Evolutionary conservation across 257 asterid species (phyloP), one percentile per base, ranked within the genome.

Genomic region (Solanum sparsipilum): DNA sequence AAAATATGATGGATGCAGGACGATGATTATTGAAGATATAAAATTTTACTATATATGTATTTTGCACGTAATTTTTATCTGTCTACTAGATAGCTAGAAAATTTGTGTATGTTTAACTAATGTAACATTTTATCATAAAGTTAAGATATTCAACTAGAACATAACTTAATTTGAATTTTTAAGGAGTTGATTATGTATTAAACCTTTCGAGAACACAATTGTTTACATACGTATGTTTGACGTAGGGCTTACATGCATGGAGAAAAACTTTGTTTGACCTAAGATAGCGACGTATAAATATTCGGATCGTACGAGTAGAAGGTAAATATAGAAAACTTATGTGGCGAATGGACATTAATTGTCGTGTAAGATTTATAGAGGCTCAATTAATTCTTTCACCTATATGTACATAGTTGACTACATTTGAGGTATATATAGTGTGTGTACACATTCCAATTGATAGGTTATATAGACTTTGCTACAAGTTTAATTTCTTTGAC

Each of bases 171-270:
- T 21, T 0, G 0, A 58, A 3, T 21, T 1, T 10, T 63, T 63
- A 63, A 63, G 2, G 3, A n/a, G 7, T 63, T 63, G 7, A n/a
- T 63, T 10, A 63, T 63, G 16, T n/a, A 63, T 63, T 63, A 63
- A 63, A 12, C 20, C 73, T 27, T 25, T 25, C 2, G 4, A 67
- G 2, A 81, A 44, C 39, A 10, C 67, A 16, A 81, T 46, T 16
- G n/a, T 81, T 46, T 6, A 29, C 41, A 81, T 18, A 92, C 90
- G 90, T 89, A 44, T 27, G 81, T 36, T 82, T 92, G 92, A 90
- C 89, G 84, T 82, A 31, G 1, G 75, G 65, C 41, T 90, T 91
- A 91, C 94, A 88, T 75, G 71, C 93, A 88, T 75, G 36, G 89
- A 83, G 29, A 52, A 86, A 46, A 88, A 46, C 63, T n/a, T 78